phyloP scores from a whole-genome alignment of 352 stramenopile genomes.

The Phytopythium sindhum region DNA sequence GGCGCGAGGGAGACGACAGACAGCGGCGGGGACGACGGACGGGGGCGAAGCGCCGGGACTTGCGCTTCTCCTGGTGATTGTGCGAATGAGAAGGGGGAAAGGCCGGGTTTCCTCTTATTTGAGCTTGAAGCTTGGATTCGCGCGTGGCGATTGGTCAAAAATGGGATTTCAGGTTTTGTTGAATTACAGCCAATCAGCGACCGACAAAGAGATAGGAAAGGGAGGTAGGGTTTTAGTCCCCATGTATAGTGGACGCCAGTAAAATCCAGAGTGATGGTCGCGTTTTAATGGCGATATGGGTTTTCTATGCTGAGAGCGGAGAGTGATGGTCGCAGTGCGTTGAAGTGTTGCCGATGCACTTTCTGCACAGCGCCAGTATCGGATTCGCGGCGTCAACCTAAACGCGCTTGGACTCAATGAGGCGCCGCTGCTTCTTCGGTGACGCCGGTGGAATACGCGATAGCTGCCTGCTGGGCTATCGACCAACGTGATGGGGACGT shows the following conservation, averaged over 20 bases:
- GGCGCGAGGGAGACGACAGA: background rate
- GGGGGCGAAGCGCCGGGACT: background rate
- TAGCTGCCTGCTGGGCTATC: too few species aligned
- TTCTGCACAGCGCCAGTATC: background rate
- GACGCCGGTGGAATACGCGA: too few species aligned
- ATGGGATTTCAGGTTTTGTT: background rate
- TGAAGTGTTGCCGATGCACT: background rate
- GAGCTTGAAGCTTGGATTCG: slow-evolving; percentile 1
- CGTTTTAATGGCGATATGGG: background rate
- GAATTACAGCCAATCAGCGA: background rate
- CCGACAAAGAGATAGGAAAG: background rate
- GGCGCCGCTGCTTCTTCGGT: too few species aligned
- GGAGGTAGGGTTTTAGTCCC: too few species aligned
- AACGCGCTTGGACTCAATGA: too few species aligned
- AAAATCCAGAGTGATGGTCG: background rate
- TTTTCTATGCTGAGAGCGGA: background rate
- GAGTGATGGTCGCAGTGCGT: background rate
- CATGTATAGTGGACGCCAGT: background rate
- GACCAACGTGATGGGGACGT: too few species aligned
- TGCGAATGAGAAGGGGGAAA: background rate
- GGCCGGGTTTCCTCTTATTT: background rate
- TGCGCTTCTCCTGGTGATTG: background rate
- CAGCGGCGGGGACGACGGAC: background rate
- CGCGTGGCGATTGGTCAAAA: background rate
- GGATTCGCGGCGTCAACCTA: too few species aligned